Conservation (phyloP, 345 rosid genomes). For the Eucalyptus grandis region DNA sequence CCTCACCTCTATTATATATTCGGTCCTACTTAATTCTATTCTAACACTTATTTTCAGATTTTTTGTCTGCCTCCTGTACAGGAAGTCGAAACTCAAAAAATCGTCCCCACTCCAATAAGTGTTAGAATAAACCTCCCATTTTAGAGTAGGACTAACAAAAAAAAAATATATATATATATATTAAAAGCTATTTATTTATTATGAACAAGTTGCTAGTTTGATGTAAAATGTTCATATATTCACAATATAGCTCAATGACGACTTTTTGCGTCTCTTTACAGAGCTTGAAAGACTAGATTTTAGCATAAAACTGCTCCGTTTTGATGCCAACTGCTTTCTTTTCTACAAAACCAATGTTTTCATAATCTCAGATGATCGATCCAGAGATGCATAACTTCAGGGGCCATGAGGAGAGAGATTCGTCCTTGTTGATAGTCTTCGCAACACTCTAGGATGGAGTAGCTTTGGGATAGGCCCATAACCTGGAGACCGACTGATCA, state of each 20-base stretch:
- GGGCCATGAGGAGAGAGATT: background rate
- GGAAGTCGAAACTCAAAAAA: no score
- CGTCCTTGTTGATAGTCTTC: background rate
- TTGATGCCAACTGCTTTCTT: background rate
- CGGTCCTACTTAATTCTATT: no score
- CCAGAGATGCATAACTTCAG: background rate
- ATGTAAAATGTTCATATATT: background rate
- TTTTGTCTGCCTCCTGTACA: no score
- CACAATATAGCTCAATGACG: background rate
- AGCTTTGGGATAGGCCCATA: constrained; percentile 40
- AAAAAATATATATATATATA: background rate
- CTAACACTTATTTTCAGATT: no score
- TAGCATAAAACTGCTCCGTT: background rate
- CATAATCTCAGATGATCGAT: background rate
- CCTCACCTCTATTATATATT: no score
- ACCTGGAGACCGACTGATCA: constrained; percentile 6
- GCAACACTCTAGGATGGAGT: background rate
- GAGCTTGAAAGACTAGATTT: background rate
- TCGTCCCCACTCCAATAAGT: no score
- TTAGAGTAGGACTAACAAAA: no score
- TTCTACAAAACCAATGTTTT: background rate
- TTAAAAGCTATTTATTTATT: background rate
- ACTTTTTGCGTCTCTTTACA: background rate
- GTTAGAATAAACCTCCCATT: no score
- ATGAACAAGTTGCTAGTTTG: background rate